Evolutionary conservation across 257 asterid species (phyloP).

Genomic region (Nicotiana obtusifolia): DNA sequence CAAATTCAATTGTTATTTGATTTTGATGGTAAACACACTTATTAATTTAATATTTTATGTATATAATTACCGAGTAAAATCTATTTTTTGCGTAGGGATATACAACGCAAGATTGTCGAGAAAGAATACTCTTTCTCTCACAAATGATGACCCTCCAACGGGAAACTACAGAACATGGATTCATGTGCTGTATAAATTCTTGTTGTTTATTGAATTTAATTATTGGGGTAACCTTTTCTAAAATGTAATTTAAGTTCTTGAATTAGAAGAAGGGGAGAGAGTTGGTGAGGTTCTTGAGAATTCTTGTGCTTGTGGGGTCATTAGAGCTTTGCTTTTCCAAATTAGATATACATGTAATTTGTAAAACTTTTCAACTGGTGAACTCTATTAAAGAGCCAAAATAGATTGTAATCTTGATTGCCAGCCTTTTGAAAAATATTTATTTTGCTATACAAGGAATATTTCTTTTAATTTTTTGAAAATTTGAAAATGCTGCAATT

Average conservation of each 20-base stretch:
- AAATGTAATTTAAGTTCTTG: not conserved
- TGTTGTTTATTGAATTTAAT: not conserved
- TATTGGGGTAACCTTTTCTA: not conserved
- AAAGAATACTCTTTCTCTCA: not conserved
- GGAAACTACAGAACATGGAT: not conserved
- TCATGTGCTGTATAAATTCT: not conserved
- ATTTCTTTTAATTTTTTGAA: not conserved
- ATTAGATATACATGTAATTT: not conserved
- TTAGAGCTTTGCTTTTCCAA: not conserved
- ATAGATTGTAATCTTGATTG: not conserved
- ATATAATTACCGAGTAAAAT: no score
- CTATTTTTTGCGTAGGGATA: not conserved
- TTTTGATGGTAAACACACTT: no score
- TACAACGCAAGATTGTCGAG: not conserved
- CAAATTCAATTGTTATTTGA: no score
- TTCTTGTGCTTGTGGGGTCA: not conserved
- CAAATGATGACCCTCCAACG: not conserved
- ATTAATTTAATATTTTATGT: no score
- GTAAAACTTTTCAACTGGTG: not conserved
- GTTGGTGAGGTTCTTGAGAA: not conserved
- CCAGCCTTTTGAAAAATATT: not conserved
- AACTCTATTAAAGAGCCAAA: not conserved
- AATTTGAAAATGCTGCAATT: no score
- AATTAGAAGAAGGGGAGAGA: not conserved
- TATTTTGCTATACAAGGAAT: not conserved